Evolutionary conservation across 2,329 filamentous ascomycete species (phyloP), one percentile per base, ranked within the genome.

Genomic region (Aspergillus costaricaensis): DNA sequence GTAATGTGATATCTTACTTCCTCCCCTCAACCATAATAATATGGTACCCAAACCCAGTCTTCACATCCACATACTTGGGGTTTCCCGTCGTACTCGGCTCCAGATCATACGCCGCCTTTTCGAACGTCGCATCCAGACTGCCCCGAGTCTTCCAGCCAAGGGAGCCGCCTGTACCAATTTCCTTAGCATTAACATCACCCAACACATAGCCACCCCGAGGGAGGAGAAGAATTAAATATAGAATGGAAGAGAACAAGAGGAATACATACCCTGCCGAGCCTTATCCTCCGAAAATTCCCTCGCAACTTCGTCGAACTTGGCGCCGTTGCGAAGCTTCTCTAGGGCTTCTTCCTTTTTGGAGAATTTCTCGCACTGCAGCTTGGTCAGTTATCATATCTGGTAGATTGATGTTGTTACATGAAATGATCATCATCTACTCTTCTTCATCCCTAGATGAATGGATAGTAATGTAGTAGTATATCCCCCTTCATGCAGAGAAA

Each of bases 1-100:
- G 48, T 54, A 44, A 38, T 36, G 21, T 15, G 14, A 50, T 25
- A 14, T n/a, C n/a, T 68, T 55, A 87, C 72, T 86, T 87, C 71
- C 86, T 78, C 53, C 86, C 86, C 70, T 88, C 86, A 3, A 88
- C 85, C 85, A 88, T 88, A 55, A 88, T 81, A 65, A 89, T 84
- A 74, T 88, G 86, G 77, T 88, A 89, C n/a, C 86, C 86, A 74
- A 86, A 84, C 14, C 79, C 79, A 8, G 86, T 88, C 78, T 87
- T 88, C 49, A 82, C 82, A 74, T 88, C 86, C 1, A 74, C 85
- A 72, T 82, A 85, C 70, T 86, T 86, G 2, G 86, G 86, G 65
- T 79, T 86, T n/a, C 69, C 80, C 39, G 84, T 88, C 36, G 84
- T 85, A 67, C 85, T 88, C 0, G 82, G 77, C 70, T 87, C 85